These are phyloP conservation scores for Heritiera littoralis DNA, from an alignment of 345 rosid species.

Conservation along the genomic window DNA sequence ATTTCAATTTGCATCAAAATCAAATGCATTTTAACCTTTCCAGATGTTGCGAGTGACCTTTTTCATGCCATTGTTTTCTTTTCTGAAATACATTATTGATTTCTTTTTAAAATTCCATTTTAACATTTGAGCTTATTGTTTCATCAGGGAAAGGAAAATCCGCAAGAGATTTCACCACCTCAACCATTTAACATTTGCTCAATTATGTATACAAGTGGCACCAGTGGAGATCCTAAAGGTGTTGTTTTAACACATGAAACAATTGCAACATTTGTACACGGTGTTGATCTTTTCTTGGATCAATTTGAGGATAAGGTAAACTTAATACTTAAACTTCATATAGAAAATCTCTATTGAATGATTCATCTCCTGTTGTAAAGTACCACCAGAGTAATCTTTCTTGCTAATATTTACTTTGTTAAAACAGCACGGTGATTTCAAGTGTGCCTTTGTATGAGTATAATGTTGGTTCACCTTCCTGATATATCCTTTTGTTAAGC, in stretches of 20 bases:
- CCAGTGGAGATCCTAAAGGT: conserved; percentile 97
- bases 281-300: conserved; percentile 77
- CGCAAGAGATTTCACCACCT: conserved; percentile 57
- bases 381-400: neutral
- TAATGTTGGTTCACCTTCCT: conserved; percentile 7
- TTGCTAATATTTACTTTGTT: neutral
- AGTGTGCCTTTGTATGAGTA: conserved; percentile 1
- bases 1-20: neutral
- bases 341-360: neutral
- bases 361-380: neutral
- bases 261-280: conserved; percentile 53
- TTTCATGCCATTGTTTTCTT: neutral
- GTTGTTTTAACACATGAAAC: conserved; percentile 89
- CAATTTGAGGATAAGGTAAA: conserved; percentile 91
- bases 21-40: neutral
- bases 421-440: neutral
- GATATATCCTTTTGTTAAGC: conserved; percentile 18
- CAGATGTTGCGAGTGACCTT: neutral
- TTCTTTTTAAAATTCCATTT: neutral
- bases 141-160: conserved; percentile 66
- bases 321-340: neutral
- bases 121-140: conserved; percentile 4
- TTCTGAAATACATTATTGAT: neutral
- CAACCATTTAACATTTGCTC: conserved; percentile 72
- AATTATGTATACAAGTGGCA: conserved; percentile 97